phyloP scores from a whole-genome alignment of 345 rosid genomes.

The Eutrema heterophyllum region DNA sequence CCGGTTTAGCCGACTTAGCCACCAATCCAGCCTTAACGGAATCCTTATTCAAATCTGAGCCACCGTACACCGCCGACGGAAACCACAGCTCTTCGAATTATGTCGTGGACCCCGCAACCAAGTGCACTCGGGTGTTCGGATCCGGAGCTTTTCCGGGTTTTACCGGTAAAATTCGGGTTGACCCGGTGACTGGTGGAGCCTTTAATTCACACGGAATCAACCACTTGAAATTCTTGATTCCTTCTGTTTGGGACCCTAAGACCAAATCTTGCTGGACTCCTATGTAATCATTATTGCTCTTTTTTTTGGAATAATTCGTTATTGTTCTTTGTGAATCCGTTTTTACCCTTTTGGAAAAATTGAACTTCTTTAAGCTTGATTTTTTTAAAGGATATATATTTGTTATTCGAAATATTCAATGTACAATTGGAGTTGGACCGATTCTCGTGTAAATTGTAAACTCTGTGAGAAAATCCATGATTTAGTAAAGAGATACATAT shows the following conservation, averaged over 20 bases:
- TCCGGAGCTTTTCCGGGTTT: conserved; percentile 46
- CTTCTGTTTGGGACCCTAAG: conserved; percentile 58
- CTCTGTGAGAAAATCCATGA: background rate
- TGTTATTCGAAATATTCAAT: background rate
- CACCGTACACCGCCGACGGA: background rate
- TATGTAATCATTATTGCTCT: conserved; percentile 10
- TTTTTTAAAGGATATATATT: background rate
- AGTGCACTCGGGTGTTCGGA: conserved; percentile 53
- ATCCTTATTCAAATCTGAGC: conserved; percentile 16
- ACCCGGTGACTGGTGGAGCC: conserved; percentile 44
- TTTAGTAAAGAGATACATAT: background rate
- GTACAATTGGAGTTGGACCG: background rate
- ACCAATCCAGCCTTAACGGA: conserved; percentile 45
- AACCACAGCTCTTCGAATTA: background rate
- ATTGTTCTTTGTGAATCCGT: background rate
- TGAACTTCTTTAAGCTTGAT: background rate
- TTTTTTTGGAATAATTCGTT: background rate
- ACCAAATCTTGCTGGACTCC: conserved; percentile 42
- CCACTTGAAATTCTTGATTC: conserved; percentile 59
- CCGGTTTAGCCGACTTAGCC: conserved; percentile 45
- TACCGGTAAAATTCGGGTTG: conserved; percentile 41
- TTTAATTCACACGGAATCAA: conserved; percentile 50
- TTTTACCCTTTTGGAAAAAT: background rate
- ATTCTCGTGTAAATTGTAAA: background rate
- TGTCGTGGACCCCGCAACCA: conserved; percentile 33